These are phyloP conservation scores for Talaromyces atroroseus DNA, from an alignment of 2,329 filamentous ascomycete genomes.

Conservation along the genomic window DNA sequence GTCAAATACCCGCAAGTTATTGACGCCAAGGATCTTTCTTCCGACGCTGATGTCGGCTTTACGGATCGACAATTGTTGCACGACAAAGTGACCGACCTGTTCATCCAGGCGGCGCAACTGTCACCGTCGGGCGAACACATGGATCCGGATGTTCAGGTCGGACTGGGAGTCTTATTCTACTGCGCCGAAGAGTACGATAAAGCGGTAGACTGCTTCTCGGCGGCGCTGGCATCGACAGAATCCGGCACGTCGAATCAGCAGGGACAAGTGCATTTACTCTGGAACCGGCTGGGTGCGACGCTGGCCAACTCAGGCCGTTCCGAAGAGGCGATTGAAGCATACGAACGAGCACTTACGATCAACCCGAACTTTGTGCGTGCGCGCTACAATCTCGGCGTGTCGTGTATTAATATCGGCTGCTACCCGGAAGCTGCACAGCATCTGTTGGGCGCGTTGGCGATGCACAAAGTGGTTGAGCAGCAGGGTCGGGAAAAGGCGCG, in stretches of 20 bases:
- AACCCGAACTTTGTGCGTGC: constrained; percentile 96
- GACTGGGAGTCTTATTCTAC: constrained; percentile 94
- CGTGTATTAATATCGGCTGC: constrained; percentile 95
- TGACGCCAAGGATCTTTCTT: constrained; percentile 64
- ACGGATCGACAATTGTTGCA: constrained; percentile 87
- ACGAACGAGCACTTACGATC: constrained; percentile 83
- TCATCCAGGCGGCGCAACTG: constrained; percentile 86
- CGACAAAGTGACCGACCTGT: constrained; percentile 81
- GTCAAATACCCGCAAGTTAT: constrained; percentile 85
- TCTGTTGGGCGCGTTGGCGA: constrained; percentile 81
- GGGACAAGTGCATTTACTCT: constrained; percentile 85
- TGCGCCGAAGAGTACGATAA: constrained; percentile 97
- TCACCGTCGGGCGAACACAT: constrained; percentile 90
- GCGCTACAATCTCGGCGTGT: constrained; percentile 92
- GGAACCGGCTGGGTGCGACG: constrained; percentile 94
- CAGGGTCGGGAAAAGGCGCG: constrained; percentile 77
- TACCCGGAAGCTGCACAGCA: constrained; percentile 90
- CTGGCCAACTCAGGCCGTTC: constrained; percentile 89
- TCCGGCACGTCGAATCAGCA: constrained; percentile 76
- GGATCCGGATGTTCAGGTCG: constrained; percentile 97
- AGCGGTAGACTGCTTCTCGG: constrained; percentile 95
- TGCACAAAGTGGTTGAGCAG: constrained; percentile 91
- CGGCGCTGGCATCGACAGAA: constrained; percentile 80
- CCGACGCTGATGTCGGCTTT: constrained; percentile 80
- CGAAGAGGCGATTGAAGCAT: constrained; percentile 95